Percentiles rank a stretch among this genome's conserved stretches.
phyloP scores from a whole-genome alignment of 441 rosid genomes.

The Flueggea neowawraea region DNA sequence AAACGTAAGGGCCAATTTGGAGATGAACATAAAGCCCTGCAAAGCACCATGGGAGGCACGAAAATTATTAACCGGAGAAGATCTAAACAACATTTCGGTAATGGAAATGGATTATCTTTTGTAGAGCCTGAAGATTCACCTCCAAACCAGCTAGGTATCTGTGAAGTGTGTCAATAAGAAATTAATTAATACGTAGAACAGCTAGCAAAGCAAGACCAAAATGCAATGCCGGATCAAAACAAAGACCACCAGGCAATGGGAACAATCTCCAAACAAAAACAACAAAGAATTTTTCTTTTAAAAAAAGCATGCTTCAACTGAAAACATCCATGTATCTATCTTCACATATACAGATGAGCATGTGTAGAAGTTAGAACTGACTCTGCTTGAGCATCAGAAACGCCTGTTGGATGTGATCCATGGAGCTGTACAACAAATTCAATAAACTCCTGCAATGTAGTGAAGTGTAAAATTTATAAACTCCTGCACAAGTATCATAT shows the following conservation, averaged over 20 bases:
- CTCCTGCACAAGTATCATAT: conserved; percentile 54
- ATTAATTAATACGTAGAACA: background rate
- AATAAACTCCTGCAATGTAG: conserved; percentile 93
- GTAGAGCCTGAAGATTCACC: conserved; percentile 72
- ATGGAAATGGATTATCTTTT: conserved; percentile 79
- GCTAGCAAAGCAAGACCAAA: conserved; percentile 3
- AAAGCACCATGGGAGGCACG: too few relatives aligned
- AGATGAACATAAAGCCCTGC: conserved; percentile 94
- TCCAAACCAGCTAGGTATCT: conserved; percentile 95
- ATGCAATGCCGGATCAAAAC: background rate
- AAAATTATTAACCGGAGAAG: too few relatives aligned
- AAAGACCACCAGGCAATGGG: background rate
- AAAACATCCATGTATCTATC: too few relatives aligned
- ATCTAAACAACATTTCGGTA: too few relatives aligned
- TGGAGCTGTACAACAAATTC: too few relatives aligned
- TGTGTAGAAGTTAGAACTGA: conserved; percentile 12
- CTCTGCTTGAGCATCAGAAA: conserved; percentile 93
- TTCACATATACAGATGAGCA: too few relatives aligned
- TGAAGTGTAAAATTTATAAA: conserved; percentile 80
- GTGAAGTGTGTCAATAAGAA: conserved; percentile 21
- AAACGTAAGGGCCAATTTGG: conserved; percentile 90
- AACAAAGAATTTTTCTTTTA: background rate
- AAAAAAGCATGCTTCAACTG: too few relatives aligned
- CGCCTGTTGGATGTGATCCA: conserved; percentile 99
- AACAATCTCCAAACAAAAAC: background rate